Percentiles rank a stretch among this genome's conserved stretches.
Evolutionary conservation across 768 basidiomycete species (phyloP).

Genomic region (Agaricus subrufescens): DNA sequence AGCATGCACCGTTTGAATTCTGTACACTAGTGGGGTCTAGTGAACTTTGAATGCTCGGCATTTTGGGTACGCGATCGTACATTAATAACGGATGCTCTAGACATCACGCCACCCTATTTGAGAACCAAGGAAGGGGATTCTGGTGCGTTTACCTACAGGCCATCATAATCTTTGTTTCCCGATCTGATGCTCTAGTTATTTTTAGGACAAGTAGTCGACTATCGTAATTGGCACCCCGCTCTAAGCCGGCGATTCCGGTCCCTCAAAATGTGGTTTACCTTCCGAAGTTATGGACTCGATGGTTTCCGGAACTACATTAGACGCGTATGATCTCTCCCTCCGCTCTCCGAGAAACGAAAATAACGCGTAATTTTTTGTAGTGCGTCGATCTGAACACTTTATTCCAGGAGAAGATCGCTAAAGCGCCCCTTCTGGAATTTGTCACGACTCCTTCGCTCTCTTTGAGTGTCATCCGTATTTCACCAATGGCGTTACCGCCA

Average conservation of each 20-base stretch:
- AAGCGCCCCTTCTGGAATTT: conserved; percentile 52
- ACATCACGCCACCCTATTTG: conserved; percentile 82
- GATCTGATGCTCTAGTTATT: neutral
- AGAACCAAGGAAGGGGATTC: conserved; percentile 76
- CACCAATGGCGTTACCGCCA: conserved; percentile 22
- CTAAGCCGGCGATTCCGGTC: conserved; percentile 89
- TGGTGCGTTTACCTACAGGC: conserved; percentile 31
- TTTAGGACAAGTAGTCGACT: conserved; percentile 80
- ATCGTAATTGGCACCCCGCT: conserved; percentile 81
- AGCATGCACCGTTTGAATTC: neutral
- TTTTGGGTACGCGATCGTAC: conserved; percentile 79
- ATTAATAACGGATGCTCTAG: conserved; percentile 72
- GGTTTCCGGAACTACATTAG: conserved; percentile 81
- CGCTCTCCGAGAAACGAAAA: neutral
- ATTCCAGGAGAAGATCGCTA: conserved; percentile 53
- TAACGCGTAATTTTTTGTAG: conserved; percentile 28
- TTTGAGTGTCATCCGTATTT: conserved; percentile 72
- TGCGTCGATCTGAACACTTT: conserved; percentile 53
- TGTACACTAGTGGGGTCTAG: conserved; percentile 70
- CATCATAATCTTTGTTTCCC: neutral
- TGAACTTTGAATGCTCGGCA: conserved; percentile 81
- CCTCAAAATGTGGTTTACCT: conserved; percentile 89
- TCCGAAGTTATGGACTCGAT: conserved; percentile 74
- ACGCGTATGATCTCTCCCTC: conserved; percentile 33
- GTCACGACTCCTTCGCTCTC: conserved; percentile 70